Base-by-base conservation (phyloP, 352 stramenopile species). In the Pythium phragmitis region DNA sequence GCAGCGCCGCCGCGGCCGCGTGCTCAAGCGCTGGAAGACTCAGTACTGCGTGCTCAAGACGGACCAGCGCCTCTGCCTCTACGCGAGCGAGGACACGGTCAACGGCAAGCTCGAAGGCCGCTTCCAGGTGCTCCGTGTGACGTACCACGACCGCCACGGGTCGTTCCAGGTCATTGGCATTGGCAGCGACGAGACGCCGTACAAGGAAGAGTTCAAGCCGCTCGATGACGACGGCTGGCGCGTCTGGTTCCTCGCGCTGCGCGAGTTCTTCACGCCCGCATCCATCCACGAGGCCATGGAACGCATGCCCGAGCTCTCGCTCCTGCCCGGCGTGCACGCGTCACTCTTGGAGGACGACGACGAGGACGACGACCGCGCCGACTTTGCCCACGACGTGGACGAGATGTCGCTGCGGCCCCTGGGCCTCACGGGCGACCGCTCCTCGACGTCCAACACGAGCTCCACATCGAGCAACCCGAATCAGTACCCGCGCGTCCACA, bases 11-110 rank as follows among this genome's bases (percentile, higher is more conserved):
- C 79, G 80, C 37, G 76, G 79, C 1, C 60, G 75, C 14, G 67
- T 88, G n/a, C 51, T 88, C 39, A 84, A 81, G 67, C 76, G 79
- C 17, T 88, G 79, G 79, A 82, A 83, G 51, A 26, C 73, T 33
- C 76, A 79, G 63, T 88, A 77, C 64, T 85, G 76, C 42, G 57
- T 88, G 21, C 68, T 85, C 19, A 83, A 83, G 53, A 73, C 68
- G 26, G 75, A 88, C 60, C 73, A 84, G 45, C 73, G 67, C 5
- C 65, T 88, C 12, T 84, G 73, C n/a, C 56, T 88, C 1, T 88
- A 86, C 49, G 41, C 69, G 19, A 88, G 68, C 57, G 76, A 88
- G 46, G 75, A 88, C 61, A 82, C 73, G 8, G 65, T 88, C 17
- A 85, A 88, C 47, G 76, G 79, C 1, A 59, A 59, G 12, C 58